Evolutionary conservation across 805 yeast species (phyloP).

Genomic region (Metschnikowia borealis): DNA sequence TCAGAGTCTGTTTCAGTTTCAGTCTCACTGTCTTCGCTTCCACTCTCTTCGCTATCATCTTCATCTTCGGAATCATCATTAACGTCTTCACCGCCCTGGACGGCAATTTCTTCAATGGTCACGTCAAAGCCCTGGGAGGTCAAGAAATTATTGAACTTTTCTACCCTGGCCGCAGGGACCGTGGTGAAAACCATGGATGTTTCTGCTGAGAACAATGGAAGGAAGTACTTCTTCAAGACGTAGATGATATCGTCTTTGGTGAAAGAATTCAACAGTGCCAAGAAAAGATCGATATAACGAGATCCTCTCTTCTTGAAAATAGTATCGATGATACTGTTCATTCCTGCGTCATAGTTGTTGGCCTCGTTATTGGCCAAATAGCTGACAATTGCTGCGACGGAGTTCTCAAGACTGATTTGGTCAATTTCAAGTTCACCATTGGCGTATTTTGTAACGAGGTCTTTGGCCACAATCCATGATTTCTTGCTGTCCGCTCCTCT

Average conservation of each 20-base stretch:
- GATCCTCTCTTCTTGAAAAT: slow-evolving; percentile 70
- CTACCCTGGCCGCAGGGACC: slow-evolving; percentile 64
- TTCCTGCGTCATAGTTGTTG: slow-evolving; percentile 63
- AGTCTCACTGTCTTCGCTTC: neutral
- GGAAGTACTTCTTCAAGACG: slow-evolving; percentile 54
- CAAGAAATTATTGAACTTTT: slow-evolving; percentile 46
- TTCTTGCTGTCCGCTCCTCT: slow-evolving; percentile 80
- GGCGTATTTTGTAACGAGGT: slow-evolving; percentile 59
- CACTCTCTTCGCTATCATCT: slow-evolving; percentile 9
- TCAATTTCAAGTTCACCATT: slow-evolving; percentile 55
- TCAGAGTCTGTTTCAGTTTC: neutral
- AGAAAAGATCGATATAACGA: slow-evolving; percentile 50
- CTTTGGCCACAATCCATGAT: slow-evolving; percentile 58
- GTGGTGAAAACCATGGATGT: slow-evolving; percentile 63
- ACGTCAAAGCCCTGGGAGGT: slow-evolving; percentile 56
- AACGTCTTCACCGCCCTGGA: slow-evolving; percentile 9
- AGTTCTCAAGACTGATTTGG: slow-evolving; percentile 57
- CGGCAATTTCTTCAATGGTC: slow-evolving; percentile 48
- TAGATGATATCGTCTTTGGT: slow-evolving; percentile 50
- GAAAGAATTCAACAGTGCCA: slow-evolving; percentile 49
- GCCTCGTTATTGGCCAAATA: slow-evolving; percentile 64
- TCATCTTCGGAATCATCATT: slow-evolving; percentile 6
- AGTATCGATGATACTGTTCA: slow-evolving; percentile 60
- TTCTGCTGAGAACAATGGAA: slow-evolving; percentile 57
- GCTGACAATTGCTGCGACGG: slow-evolving; percentile 72